Evolutionary conservation across 352 stramenopile species (phyloP).

Genomic region (Pythium rishiriense): DNA sequence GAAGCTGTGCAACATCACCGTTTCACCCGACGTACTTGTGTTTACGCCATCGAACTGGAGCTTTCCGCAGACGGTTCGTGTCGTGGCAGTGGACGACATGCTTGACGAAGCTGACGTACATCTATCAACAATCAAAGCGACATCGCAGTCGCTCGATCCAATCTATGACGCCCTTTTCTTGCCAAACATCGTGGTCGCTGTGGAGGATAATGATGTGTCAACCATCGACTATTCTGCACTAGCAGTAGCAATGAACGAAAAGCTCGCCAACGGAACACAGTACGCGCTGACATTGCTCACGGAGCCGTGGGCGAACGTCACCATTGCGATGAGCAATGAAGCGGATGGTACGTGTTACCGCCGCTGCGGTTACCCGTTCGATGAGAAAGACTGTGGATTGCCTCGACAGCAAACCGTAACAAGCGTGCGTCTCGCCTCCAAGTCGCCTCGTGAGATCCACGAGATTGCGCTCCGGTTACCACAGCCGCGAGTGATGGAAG

Average conservation of each 20-base stretch:
- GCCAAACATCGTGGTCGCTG: constrained; percentile 59
- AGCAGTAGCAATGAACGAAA: constrained; percentile 44
- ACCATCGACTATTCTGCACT: constrained; percentile 52
- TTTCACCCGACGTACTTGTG: constrained; percentile 44
- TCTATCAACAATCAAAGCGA: constrained; percentile 50
- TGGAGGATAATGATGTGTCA: constrained; percentile 68
- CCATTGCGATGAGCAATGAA: constrained; percentile 79
- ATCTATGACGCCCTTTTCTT: constrained; percentile 63
- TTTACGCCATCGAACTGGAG: constrained; percentile 63
- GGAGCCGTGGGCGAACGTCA: constrained; percentile 73
- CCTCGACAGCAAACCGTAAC: constrained; percentile 72
- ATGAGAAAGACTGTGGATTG: constrained; percentile 48
- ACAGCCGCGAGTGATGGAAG: constrained; percentile 45
- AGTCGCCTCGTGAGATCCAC: constrained; percentile 69
- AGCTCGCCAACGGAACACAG: constrained; percentile 9
- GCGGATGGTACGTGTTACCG: constrained; percentile 62
- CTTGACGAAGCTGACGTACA: constrained; percentile 72
- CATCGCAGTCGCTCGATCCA: constrained; percentile 43
- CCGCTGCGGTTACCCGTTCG: constrained; percentile 66
- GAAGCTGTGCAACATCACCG: constrained; percentile 68
- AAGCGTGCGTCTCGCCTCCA: constrained; percentile 47
- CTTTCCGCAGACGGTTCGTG: constrained; percentile 60
- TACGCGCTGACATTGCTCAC: constrained; percentile 57
- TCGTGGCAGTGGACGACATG: constrained; percentile 68
- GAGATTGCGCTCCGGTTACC: constrained; percentile 46